Base-by-base conservation (phyloP, 352 stramenopile species). In the Blastocystis hominis region DNA sequence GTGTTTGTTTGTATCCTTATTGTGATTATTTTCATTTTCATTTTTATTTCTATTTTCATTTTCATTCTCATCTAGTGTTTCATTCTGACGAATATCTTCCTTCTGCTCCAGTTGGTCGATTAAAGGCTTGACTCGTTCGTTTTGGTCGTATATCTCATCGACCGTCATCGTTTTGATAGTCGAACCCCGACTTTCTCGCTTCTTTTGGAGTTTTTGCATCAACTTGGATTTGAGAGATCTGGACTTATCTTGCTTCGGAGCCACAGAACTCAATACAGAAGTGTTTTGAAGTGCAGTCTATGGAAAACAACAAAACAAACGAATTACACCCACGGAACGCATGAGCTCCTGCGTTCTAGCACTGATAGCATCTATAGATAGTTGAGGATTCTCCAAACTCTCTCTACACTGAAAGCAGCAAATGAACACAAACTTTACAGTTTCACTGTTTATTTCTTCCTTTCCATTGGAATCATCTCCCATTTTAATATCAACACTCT, bases 211-310 rank as follows among this genome's bases (percentile, higher is more conserved):
- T 24, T 84, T 84, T 30, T 84, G 34, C 5, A 84, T 68, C 13
- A 84, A 84, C 72, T 68, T 84, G 20, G 72, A 68, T 47, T 84
- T 84, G 13, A 84, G 50, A n/a, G 44, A 68, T 36, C 72, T 38
- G 9, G 72, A 53, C 17, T 84, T 84, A 20, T 84, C 54, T 54
- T 84, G 50, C n/a, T 1, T 38, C 10, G 50, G 72, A 7, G n/a
- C 34, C 13, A 10, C 20, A 46, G 30, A 9, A 7, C 7, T 2
- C 30, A 30, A 3, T 6, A 44, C 17, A 38, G 72, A 47, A 3
- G 50, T 24, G 9, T 50, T 64, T 15, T 84, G 72, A 5, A 84
- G 34, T 15, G 17, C 40, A n/a, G 9, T 84, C 72, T 84, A 66
- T 24, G 63, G 13, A 20, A n/a, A 44, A 69, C 1, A 15, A 5